A percentile compares a stretch with the other conserved stretches of the same genome.
These are phyloP conservation scores for Omphalotus guepiniiformis DNA, from an alignment of 768 basidiomycete genomes.

Conservation along the genomic window DNA sequence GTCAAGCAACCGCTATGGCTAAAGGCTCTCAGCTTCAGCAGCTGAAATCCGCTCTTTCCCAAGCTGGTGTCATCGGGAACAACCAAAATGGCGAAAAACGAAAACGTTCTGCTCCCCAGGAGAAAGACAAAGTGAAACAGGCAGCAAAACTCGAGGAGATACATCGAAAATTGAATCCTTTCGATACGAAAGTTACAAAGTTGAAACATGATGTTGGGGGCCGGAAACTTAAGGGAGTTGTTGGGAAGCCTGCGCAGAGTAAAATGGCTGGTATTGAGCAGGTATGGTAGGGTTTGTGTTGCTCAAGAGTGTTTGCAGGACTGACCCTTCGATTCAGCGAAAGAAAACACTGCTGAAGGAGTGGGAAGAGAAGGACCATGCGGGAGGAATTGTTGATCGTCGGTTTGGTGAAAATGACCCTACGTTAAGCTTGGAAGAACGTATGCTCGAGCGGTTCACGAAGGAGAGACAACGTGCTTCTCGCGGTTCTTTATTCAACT, in stretches of 20 bases:
- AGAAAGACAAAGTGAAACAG: conserved; percentile 80
- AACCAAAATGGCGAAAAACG: conserved; percentile 62
- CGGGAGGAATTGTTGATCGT: conserved; percentile 88
- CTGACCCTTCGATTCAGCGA: conserved; percentile 44
- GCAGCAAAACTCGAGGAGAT: conserved; percentile 80
- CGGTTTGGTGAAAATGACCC: conserved; percentile 97
- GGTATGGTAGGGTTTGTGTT: conserved; percentile 36
- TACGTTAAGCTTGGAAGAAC: conserved; percentile 89
- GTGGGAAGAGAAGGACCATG: conserved; percentile 72
- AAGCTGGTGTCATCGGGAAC: conserved; percentile 68
- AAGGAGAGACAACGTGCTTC: conserved; percentile 78
- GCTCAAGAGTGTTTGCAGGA: neutral
- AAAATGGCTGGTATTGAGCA: conserved; percentile 89
- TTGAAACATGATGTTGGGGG: conserved; percentile 93
- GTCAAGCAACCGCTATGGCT: too few relatives aligned
- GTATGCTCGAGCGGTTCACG: conserved; percentile 96
- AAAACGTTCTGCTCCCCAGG: conserved; percentile 53
- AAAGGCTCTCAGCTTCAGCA: conserved; percentile 90
- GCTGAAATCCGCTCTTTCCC: conserved; percentile 78
- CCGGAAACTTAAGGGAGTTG: conserved; percentile 75
- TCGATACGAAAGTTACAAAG: conserved; percentile 90
- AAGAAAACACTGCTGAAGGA: conserved; percentile 88
- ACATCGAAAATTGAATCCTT: conserved; percentile 84
- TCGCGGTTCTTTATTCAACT: conserved; percentile 77
- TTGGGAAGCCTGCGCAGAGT: conserved; percentile 81